Evolutionary conservation across 73 alveolate genomes (phyloP), one percentile per base, ranked within the genome.

Genomic region (Tetrahymena malaccensis): DNA sequence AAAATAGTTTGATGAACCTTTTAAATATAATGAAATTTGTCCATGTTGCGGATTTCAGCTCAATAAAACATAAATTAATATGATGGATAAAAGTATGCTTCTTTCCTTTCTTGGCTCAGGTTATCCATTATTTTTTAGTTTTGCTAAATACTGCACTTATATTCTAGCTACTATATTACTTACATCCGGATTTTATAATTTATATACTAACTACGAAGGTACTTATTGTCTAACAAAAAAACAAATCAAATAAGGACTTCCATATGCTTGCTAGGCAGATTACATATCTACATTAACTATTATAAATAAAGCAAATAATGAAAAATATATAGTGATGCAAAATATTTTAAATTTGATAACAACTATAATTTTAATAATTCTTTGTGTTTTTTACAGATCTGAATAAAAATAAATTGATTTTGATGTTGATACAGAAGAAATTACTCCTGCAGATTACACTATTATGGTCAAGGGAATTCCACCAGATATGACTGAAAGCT

Each of bases 401-500:
- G 93, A 85, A 38, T 44, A 94, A 84, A 85, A 94, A 43, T 43
- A 94, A 85, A 44, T 94, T 33, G 96, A 94, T 94, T 37, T 85
- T 34, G 43, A 57, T 40, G 84, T 94, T 25, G 98, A 96, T 55
- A 37, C 84, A 37, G 56, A 96, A n/a, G 95, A 96, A 85, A 50
- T 95, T 35, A 95, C 97, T 13, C 98, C 98, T 35, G 55, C 96
- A 31, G 98, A 96, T 56, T 96, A 94, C 38, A 96, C 98, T 3
- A 96, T 96, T 35, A 85, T 96, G 96, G 96, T 94, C 27, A 50
- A 50, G 83, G 83, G 83, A 19, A 50, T 50, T 50, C 83, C 83
- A 15, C 16, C 9, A 50, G 31, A 50, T 50, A 50, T 50, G 27
- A 19, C 83, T 11, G 83, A 50, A 50, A 19, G 16, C 22, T 15